Evolutionary conservation across 768 basidiomycete species (phyloP).

Genomic region (Tulasnella sp.): DNA sequence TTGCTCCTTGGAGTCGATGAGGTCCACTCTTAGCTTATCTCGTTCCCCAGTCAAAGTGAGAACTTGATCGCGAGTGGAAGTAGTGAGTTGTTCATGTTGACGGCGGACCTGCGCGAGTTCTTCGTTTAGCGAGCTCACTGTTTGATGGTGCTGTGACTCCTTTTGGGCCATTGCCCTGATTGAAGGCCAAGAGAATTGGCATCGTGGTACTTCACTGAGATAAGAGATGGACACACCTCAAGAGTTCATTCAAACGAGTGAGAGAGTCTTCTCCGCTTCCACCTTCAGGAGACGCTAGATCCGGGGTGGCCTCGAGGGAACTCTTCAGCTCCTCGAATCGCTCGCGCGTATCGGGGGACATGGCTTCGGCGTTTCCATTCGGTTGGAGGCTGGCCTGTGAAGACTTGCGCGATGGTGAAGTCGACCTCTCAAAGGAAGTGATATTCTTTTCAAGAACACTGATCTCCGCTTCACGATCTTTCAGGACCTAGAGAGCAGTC

Average conservation of each 20-base stretch:
- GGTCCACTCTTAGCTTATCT: constrained; percentile 45
- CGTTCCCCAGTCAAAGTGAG: constrained; percentile 83
- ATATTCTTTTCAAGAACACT: constrained; percentile 50
- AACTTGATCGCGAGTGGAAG: constrained; percentile 79
- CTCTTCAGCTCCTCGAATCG: constrained; percentile 66
- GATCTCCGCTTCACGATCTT: constrained; percentile 88
- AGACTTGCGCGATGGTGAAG: constrained; percentile 9
- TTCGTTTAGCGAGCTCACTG: constrained; percentile 56
- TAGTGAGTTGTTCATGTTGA: constrained; percentile 70
- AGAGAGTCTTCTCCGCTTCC: constrained; percentile 41
- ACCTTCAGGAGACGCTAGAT: neutral
- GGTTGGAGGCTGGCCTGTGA: neutral
- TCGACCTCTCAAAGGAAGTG: constrained; percentile 1
- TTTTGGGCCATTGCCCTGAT: constrained; percentile 93
- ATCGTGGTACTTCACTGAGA: neutral
- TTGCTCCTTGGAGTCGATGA: constrained; percentile 23
- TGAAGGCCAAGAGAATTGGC: constrained; percentile 16
- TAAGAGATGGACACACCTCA: constrained; percentile 51
- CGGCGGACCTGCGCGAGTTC: constrained; percentile 37
- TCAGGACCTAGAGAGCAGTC: constrained; percentile 50
- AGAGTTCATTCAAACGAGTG: constrained; percentile 77
- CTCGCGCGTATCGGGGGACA: constrained; percentile 62
- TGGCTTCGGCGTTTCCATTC: constrained; percentile 11
- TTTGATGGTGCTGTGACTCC: constrained; percentile 77
- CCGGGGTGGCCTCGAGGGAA: constrained; percentile 40